A percentile compares a stretch with the other conserved stretches of the same genome.
phyloP scores from a whole-genome alignment of 176 grass and related monocot genomes.

The Puccinellia tenuiflora region DNA sequence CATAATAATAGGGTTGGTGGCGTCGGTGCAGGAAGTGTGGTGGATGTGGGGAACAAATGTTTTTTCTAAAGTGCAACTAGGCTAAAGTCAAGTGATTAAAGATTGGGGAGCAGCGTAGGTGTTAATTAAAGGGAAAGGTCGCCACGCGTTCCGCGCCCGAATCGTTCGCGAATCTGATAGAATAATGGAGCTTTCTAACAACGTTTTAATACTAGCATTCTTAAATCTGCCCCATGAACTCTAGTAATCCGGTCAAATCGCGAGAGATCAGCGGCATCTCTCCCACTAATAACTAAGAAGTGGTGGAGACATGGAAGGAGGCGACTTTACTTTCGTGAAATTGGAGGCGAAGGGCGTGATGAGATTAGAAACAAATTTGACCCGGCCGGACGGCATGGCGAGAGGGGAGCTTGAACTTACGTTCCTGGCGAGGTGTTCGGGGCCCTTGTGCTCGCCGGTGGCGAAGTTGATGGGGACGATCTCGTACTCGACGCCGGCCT shows the following conservation, averaged over 20 bases:
- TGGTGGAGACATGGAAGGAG: neutral
- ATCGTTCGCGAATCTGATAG: neutral
- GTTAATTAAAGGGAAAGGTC: neutral
- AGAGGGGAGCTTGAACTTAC: neutral
- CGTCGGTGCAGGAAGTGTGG: neutral
- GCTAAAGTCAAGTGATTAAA: neutral
- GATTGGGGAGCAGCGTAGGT: neutral
- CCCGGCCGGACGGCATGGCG: neutral
- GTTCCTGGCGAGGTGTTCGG: constrained; percentile 57
- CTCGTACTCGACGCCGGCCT: constrained; percentile 59
- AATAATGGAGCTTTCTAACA: no score
- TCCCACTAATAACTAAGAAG: neutral
- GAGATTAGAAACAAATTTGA: neutral
- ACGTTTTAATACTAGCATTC: neutral
- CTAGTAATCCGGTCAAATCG: neutral
- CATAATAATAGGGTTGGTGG: neutral
- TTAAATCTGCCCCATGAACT: neutral
- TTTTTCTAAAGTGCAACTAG: neutral
- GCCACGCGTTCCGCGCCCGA: neutral
- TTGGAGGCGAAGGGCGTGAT: neutral
- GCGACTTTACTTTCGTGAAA: no score
- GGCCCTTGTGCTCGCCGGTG: constrained; percentile 64
- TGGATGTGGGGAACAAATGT: neutral
- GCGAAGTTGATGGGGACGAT: constrained; percentile 47
- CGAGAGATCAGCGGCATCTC: neutral